Base-by-base conservation (phyloP, 75 land plant species). In the Azolla pinnata region DNA sequence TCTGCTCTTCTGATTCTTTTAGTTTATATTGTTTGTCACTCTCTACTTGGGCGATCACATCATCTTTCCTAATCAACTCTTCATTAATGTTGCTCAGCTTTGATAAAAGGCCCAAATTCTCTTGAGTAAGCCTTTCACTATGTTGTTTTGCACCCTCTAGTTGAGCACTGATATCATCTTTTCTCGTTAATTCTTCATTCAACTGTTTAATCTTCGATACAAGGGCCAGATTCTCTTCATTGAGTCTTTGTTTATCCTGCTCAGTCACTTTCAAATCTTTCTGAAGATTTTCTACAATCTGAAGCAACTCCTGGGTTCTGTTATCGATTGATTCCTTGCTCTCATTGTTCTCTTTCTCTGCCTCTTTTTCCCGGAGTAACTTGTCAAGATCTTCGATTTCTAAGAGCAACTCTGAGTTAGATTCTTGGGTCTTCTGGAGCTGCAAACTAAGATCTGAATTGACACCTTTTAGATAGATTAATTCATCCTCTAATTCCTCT, bases 371-470 rank as follows among this genome's bases (percentile, higher is more conserved):
- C 21, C 49, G n/a, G 21, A 46, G 49, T 54, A 81, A 46, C 57
- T 76, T 72, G 38, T 90, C 90, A 1, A 85, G 65, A 54, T 93
- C 98, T 52, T 69, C 71, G 31, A 93, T 70, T 19, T 81, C 96
- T 54, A 83, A 69, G 62, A 88, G 55, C 48, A 93, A 54, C 72
- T 93, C 87, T 17, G 75, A 44, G 66, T 93, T 93, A 24, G 89
- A 67, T 57, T 93, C 85, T 57, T 93, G 90, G 26, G 83, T 88
- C 74, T 83, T 93, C 70, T 83, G 79, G 44, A 93, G 73, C 56
- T 86, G 98, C 45, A 85, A 46, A 30, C 59, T 67, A 10, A 93
- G 79, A 72, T 81, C 79, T 12, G 60, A 54, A 75, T 85, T 88
- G 2, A 74, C 40, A 21, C 72, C 81, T 62, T 85, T 93, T 60